These are phyloP conservation scores for Penicillium desertorum DNA, from an alignment of 495 filamentous ascomycete species.

Conservation along the genomic window DNA sequence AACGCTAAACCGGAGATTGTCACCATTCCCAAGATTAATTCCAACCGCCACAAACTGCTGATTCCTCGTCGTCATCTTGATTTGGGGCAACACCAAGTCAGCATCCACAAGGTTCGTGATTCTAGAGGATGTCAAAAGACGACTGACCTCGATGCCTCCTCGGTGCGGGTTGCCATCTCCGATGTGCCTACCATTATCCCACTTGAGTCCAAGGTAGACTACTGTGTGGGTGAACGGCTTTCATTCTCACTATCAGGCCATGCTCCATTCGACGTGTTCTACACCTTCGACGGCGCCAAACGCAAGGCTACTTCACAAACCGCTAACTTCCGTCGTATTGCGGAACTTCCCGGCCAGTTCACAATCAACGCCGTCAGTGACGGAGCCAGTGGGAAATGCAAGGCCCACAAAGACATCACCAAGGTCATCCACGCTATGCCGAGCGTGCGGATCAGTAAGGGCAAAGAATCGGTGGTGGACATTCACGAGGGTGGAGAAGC, in stretches of 20 bases:
- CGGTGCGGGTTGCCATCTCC: constrained; percentile 83
- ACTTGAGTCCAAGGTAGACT: constrained; percentile 81
- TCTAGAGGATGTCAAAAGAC: constrained; percentile 76
- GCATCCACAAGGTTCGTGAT: constrained; percentile 85
- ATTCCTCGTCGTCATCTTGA: constrained; percentile 81
- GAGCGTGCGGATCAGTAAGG: constrained; percentile 82
- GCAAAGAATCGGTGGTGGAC: constrained; percentile 72
- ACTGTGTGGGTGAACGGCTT: constrained; percentile 93
- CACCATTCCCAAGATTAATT: constrained; percentile 70
- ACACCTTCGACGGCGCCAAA: constrained; percentile 74
- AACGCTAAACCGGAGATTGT: constrained; percentile 76
- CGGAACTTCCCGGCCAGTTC: constrained; percentile 85
- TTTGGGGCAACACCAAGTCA: constrained; percentile 79
- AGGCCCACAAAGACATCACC: constrained; percentile 69
- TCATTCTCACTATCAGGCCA: constrained; percentile 85
- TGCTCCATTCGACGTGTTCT: constrained; percentile 88
- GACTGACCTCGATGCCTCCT: constrained; percentile 61
- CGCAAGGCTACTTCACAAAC: constrained; percentile 74
- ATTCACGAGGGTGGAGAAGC: constrained; percentile 95
- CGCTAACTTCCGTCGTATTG: constrained; percentile 85
- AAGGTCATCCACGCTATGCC: constrained; percentile 90
- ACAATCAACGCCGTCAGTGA: constrained; percentile 82
- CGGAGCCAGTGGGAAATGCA: constrained; percentile 71
- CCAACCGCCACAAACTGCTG: constrained; percentile 69
- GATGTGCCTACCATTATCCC: constrained; percentile 88